Percentiles rank a stretch among this genome's conserved stretches.
Conservation (phyloP, 1,139 yeast genomes). For the Torulaspora globosa region DNA sequence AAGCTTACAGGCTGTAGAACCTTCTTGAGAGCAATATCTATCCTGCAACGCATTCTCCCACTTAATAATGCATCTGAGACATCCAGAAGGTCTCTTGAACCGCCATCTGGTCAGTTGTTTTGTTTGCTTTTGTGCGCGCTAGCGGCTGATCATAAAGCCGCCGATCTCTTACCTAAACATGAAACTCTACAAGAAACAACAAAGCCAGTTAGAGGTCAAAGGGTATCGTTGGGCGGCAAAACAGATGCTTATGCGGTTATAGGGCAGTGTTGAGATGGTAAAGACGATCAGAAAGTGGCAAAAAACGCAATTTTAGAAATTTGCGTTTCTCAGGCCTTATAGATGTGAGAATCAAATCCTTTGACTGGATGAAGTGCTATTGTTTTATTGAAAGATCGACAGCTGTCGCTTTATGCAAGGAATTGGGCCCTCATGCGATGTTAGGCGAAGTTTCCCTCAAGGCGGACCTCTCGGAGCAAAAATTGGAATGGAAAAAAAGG, state of each 20-base stretch:
- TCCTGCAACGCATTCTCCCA: not conserved
- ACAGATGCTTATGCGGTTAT: not conserved
- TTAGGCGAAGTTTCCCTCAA: not conserved
- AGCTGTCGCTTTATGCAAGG: not conserved
- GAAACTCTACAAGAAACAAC: constrained; percentile 1
- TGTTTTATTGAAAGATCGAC: not conserved
- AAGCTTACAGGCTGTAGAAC: not conserved
- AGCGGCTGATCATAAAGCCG: constrained; percentile 1
- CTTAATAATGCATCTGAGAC: not conserved
- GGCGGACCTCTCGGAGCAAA: constrained; percentile 7
- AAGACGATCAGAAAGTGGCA: not conserved
- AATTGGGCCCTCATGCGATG: not conserved
- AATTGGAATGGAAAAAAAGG: constrained; percentile 1
- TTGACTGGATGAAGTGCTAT: not conserved
- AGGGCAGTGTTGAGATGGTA: not conserved
- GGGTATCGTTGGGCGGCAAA: not conserved
- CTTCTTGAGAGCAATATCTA: not conserved
- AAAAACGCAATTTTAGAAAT: not conserved
- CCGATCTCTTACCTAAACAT: not conserved
- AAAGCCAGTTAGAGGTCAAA: not conserved
- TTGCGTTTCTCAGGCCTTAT: not conserved
- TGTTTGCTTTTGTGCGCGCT: not conserved
- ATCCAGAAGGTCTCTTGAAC: too few species aligned
- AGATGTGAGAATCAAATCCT: not conserved
- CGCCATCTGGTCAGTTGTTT: not conserved